These are phyloP conservation scores for Tilletia setariae DNA, from an alignment of 1,284 basidiomycete species.

Conservation along the genomic window DNA sequence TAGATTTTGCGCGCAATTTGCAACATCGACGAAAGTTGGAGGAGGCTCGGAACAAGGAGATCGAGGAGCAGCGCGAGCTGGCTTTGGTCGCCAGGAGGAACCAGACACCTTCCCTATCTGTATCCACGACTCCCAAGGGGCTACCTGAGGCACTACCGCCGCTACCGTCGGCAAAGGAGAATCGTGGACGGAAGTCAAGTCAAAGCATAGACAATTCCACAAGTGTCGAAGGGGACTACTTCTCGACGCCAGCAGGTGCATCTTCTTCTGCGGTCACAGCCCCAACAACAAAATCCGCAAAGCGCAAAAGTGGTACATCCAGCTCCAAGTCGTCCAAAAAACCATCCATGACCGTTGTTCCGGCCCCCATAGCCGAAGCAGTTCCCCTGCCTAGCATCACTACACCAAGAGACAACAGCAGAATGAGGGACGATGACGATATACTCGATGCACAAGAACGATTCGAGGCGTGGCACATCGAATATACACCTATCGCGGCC, in stretches of 20 bases:
- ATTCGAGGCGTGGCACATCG: constrained; percentile 50
- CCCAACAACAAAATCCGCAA: not conserved
- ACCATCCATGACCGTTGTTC: not conserved
- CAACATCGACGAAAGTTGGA: constrained; percentile 47
- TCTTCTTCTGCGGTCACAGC: not conserved
- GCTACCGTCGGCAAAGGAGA: not conserved
- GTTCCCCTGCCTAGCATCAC: not conserved
- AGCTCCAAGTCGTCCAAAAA: not conserved
- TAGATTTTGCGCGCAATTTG: constrained; percentile 42
- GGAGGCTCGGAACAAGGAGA: constrained; percentile 41
- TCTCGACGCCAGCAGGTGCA: not conserved
- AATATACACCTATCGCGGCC: constrained; percentile 44
- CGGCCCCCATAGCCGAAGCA: not conserved
- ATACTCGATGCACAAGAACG: constrained; percentile 15
- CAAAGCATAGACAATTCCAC: not conserved
- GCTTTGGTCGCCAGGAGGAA: constrained; percentile 13
- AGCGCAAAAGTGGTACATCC: not conserved
- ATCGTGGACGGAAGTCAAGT: not conserved
- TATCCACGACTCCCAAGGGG: constrained; percentile 18
- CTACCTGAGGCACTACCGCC: not conserved
- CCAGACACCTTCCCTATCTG: constrained; percentile 20
- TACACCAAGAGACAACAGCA: not conserved
- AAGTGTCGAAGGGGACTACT: not conserved
- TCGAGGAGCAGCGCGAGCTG: constrained; percentile 26
- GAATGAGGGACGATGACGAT: constrained; percentile 1